These are phyloP conservation scores for Pythium utonaiense DNA, from an alignment of 352 stramenopile species.

Conservation along the genomic window DNA sequence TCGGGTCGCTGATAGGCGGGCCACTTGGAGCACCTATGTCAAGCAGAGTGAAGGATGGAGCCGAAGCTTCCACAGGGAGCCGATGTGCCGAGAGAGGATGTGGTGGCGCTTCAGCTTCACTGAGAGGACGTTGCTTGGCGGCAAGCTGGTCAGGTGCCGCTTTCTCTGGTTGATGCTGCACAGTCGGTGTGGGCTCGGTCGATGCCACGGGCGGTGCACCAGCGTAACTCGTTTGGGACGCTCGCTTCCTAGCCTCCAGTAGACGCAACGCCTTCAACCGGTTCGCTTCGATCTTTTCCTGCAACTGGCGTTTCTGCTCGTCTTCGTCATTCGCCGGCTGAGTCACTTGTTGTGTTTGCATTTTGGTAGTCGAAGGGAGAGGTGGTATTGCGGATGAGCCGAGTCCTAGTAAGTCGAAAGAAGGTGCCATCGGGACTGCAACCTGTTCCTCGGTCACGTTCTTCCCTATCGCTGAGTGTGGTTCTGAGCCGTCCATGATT, in stretches of 20 bases:
- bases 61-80: not conserved
- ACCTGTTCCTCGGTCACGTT: not conserved
- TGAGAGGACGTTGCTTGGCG: not conserved
- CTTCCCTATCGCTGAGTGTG: no score
- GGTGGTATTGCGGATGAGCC: not conserved
- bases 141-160: not conserved
- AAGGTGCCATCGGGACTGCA: not conserved
- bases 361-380: not conserved
- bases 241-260: slow-evolving; percentile 38
- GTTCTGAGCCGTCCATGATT: slow-evolving; percentile 9
- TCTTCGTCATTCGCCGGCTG: not conserved
- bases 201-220: no score
- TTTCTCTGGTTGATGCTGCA: not conserved
- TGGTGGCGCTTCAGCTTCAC: not conserved
- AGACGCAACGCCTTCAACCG: slow-evolving; percentile 54
- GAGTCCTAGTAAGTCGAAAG: slow-evolving; percentile 13
- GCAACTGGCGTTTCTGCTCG: not conserved
- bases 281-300: slow-evolving; percentile 68
- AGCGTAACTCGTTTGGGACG: not conserved
- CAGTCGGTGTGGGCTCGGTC: not conserved
- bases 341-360: not conserved
- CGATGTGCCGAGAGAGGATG: not conserved
- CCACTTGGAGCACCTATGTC: not conserved
- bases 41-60: slow-evolving; percentile 27
- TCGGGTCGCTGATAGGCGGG: not conserved